These are phyloP conservation scores for Scleroderma citrinum DNA, from an alignment of 768 basidiomycete genomes.

Conservation along the genomic window DNA sequence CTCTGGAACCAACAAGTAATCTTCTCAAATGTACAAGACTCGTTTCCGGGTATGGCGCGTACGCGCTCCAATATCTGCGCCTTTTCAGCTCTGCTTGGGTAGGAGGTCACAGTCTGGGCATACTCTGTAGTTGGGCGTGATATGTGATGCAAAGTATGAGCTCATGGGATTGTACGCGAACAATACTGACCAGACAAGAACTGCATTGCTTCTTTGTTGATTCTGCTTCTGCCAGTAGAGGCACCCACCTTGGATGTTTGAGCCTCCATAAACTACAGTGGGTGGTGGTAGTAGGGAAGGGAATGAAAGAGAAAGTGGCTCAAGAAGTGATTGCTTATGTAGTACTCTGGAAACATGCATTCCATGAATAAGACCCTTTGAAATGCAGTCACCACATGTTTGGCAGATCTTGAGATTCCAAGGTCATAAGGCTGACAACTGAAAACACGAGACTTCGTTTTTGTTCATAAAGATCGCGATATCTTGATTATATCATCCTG, in stretches of 20 bases:
- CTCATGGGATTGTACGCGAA: background rate
- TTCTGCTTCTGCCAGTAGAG: background rate
- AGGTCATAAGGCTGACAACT: background rate
- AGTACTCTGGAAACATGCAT: background rate
- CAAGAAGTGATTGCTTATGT: background rate
- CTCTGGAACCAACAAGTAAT: conserved; percentile 19
- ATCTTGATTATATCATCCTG: too few species aligned
- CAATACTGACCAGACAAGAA: background rate
- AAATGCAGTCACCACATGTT: too few species aligned
- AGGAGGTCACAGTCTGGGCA: conserved; percentile 7
- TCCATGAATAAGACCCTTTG: background rate
- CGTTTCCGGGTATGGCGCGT: conserved; percentile 18
- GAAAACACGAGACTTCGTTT: too few species aligned
- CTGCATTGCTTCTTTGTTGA: background rate
- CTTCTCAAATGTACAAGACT: conserved; percentile 10
- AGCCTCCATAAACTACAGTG: background rate
- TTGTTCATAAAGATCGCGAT: too few species aligned
- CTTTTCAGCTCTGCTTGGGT: conserved; percentile 13
- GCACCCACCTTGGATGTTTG: background rate
- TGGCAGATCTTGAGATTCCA: background rate
- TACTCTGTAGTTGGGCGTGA: conserved; percentile 13
- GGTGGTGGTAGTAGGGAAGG: background rate
- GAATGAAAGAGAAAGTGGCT: background rate
- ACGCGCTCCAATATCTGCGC: conserved; percentile 7
- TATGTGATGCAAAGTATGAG: background rate